Base-by-base conservation (phyloP, 1,139 yeast genomes). In the Candida buenavistaensis region DNA sequence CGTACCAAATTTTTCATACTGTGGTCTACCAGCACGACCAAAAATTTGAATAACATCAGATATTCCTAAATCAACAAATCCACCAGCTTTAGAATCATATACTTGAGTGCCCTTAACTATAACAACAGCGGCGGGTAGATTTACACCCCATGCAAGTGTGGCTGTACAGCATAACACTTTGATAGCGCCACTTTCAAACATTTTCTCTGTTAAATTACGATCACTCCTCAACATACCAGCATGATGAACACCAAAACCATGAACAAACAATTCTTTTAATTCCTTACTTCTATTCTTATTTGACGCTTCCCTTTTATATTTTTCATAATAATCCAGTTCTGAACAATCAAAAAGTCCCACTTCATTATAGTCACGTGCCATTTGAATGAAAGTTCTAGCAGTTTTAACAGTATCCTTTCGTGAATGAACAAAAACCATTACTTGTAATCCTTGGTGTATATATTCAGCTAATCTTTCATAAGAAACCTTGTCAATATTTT, bases 1-100 rank as follows among this genome's bases (percentile, higher is more conserved):
- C 2, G 92, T 86, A 68, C 98, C 99, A 54, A 75, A 83, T 39
- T 78, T 78, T 51, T 94, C 96, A 60, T 80, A 94, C 49, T 95
- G 98, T 0, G 99, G 99, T 64, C 99, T 80, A 63, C 99, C 99
- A 26, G 98, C 98, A 67, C 99, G 86, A 49, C 99, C 99, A 64
- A 94, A 92, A 50, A 94, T 94, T 64, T 94, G 99, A 43, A 94
- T 84, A 23, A 94, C 96, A 62, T 94, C 99, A 0, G 97, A 85
- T 14, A 94, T 90, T 2, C 97, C 97, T 36, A 94, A 69, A 54
- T 94, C 98, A 3, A 83, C 80, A 56, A 82, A 88, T 0, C 97
- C 97, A 70, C 98, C 98, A 39, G 84, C 86, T 53, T 90, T 88
- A 0, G 98, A 78, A 57, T 94, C 95, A 55, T 94, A 94, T 0